Evolutionary conservation across 306 rosid genomes (phyloP), one percentile per base, ranked within the genome.

Genomic region (Rubus parviflorus): DNA sequence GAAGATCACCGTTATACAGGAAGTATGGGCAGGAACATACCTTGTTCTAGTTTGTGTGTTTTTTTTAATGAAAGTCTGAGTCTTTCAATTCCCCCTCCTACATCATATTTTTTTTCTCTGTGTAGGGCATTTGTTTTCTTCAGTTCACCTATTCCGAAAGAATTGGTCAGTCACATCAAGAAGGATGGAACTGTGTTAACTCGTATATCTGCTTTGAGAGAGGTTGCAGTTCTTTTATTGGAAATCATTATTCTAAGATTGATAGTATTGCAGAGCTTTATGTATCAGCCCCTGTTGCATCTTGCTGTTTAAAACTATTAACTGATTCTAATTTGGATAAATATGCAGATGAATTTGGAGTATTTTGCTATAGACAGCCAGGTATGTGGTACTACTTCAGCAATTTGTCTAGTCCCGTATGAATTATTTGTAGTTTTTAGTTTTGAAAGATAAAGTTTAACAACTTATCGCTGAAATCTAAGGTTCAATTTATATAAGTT

Each of bases 71-170:
- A 37, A 70, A 56, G 73, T 72, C 73, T 49, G 78, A 70, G 38
- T 80, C 22, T 65, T 43, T 68, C 74, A 74, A 73, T 67, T 58
- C 76, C 76, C 81, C 40, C 73, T 73, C 62, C 65, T 73, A 56
- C 68, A 54, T 79, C 62, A 65, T 30, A n/a, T 75, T 74, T 77
- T 61, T 80, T 75, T 85, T 78, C 51, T 42, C 1, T 62, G 79
- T 91, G 88, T 76, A 95, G 97, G 93, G 97, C 97, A 63, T 92
- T 95, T 88, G 92, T 95, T 80, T 95, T 95, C 92, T 92, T 95
- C 84, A 92, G 97, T 81, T 95, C 98, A 51, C 86, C 96, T 75
- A 65, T 92, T 82, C 67, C 98, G 72, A 88, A 64, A 82, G 97
- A 92, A 63, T 77, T 92, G 67, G 91, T 92, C 70, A 79, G 74